These are phyloP conservation scores for Yamadazyma kanchanaburiensis DNA, from an alignment of 1,139 yeast genomes.

Conservation along the genomic window DNA sequence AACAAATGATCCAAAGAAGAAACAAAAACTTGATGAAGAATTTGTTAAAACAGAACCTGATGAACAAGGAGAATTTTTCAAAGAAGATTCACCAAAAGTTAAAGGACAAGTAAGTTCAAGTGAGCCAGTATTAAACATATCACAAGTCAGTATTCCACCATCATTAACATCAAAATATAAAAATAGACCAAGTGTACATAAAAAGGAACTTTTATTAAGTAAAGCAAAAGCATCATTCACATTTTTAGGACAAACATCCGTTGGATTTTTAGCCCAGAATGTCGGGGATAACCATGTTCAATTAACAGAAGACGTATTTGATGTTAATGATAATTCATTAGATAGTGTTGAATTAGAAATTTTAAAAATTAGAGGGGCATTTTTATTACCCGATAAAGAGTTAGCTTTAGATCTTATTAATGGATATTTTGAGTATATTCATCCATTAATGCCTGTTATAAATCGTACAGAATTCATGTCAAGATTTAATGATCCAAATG, in stretches of 20 bases:
- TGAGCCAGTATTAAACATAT: slow-evolving; percentile 44
- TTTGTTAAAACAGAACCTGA: slow-evolving; percentile 4
- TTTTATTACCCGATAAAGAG: slow-evolving; percentile 60
- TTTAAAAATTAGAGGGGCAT: slow-evolving; percentile 68
- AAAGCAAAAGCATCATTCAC: slow-evolving; percentile 33
- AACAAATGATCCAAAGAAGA: slow-evolving; percentile 17
- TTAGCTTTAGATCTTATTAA: slow-evolving; percentile 62
- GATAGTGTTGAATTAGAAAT: slow-evolving; percentile 70
- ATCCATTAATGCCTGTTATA: slow-evolving; percentile 71
- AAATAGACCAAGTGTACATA: slow-evolving; percentile 38
- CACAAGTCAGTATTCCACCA: slow-evolving; percentile 44
- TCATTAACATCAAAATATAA: slow-evolving; percentile 42
- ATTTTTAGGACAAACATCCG: slow-evolving; percentile 39
- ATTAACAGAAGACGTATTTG: slow-evolving; percentile 41
- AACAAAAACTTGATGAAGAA: slow-evolving; percentile 15
- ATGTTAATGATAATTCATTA: slow-evolving; percentile 34
- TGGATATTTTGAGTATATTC: slow-evolving; percentile 63
- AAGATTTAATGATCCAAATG: slow-evolving; percentile 52
- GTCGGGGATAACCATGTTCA: slow-evolving; percentile 45
- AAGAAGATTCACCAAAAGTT: slow-evolving; percentile 8
- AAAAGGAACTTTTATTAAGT: slow-evolving; percentile 28
- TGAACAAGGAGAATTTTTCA: slow-evolving; percentile 6
- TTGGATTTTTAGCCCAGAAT: slow-evolving; percentile 39
- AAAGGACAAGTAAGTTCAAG: slow-evolving; percentile 11
- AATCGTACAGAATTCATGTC: slow-evolving; percentile 62